These are phyloP conservation scores for Exophiala mesophila DNA, from an alignment of 2,329 filamentous ascomycete genomes.

Conservation along the genomic window DNA sequence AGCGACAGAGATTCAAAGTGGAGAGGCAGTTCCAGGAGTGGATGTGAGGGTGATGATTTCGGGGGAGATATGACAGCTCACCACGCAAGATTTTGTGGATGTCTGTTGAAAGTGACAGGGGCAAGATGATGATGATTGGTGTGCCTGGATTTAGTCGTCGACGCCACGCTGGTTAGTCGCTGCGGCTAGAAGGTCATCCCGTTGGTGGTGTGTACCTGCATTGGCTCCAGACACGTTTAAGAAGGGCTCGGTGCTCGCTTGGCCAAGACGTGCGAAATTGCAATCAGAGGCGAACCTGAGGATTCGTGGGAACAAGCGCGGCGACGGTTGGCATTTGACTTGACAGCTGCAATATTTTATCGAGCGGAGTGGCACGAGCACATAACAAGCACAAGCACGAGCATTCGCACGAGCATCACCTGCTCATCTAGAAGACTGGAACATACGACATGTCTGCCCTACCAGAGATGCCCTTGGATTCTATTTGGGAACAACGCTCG, in stretches of 20 bases:
- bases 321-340: not conserved
- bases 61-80: too few relatives aligned
- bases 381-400: too few relatives aligned
- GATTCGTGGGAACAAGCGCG: not conserved
- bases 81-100: too few relatives aligned
- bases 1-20: conserved; percentile 1
- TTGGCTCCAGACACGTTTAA: not conserved
- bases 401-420: too few relatives aligned
- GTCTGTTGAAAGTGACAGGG: too few relatives aligned
- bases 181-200: not conserved
- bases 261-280: conserved; percentile 1
- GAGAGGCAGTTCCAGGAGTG: not conserved
- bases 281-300: too few relatives aligned
- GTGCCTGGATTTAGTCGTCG: conserved; percentile 20
- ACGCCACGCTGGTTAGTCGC: conserved; percentile 3
- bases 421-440: too few relatives aligned
- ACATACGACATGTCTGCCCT: too few relatives aligned
- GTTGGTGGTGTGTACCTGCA: not conserved
- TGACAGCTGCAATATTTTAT: too few relatives aligned
- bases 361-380: too few relatives aligned
- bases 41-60: not conserved
- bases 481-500: too few relatives aligned
- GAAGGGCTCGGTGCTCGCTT: not conserved
- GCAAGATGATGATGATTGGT: conserved; percentile 18
- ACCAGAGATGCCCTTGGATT: too few relatives aligned